Evolutionary conservation across 768 basidiomycete species (phyloP).

Genomic region (Lactifluus piperatus): DNA sequence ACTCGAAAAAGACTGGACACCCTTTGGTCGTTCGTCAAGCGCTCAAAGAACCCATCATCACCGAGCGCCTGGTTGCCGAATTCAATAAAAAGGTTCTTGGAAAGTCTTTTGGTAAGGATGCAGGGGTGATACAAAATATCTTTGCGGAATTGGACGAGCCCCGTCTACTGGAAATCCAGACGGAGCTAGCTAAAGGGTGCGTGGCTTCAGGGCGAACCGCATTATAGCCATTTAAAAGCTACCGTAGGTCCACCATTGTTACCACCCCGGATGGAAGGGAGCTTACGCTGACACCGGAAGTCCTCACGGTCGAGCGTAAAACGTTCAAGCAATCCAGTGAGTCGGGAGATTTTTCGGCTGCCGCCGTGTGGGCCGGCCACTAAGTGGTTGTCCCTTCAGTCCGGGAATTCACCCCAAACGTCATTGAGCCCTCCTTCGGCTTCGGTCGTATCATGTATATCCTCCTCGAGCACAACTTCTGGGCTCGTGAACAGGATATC

Average conservation of each 20-base stretch:
- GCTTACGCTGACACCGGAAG: conserved; percentile 62
- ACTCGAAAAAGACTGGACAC: conserved; percentile 74
- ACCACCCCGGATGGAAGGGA: conserved; percentile 48
- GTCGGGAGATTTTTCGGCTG: conserved; percentile 23
- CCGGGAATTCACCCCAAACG: conserved; percentile 93
- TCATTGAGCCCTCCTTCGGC: conserved; percentile 98
- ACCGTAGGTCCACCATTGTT: conserved; percentile 47
- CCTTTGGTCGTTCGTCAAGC: conserved; percentile 81
- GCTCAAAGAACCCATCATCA: conserved; percentile 75
- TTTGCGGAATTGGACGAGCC: conserved; percentile 62
- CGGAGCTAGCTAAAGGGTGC: conserved; percentile 67
- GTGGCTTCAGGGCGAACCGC: conserved; percentile 23
- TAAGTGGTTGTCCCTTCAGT: conserved; percentile 39
- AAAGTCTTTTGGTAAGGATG: conserved; percentile 81
- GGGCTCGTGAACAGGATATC: conserved; percentile 87
- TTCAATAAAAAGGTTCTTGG: conserved; percentile 87
- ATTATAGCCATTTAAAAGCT: conserved; percentile 12
- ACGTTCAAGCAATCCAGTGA: conserved; percentile 81
- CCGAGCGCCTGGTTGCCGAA: conserved; percentile 68
- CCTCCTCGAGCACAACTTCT: conserved; percentile 92
- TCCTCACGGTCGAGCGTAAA: conserved; percentile 72
- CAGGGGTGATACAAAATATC: conserved; percentile 51
- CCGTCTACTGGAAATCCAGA: conserved; percentile 55
- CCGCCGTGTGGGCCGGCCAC: conserved; percentile 12
- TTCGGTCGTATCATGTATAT: conserved; percentile 93